A percentile compares a stretch with the other conserved stretches of the same genome.
Evolutionary conservation across 1,284 basidiomycete species (phyloP).

Genomic region (Puccinia brachypodii): DNA sequence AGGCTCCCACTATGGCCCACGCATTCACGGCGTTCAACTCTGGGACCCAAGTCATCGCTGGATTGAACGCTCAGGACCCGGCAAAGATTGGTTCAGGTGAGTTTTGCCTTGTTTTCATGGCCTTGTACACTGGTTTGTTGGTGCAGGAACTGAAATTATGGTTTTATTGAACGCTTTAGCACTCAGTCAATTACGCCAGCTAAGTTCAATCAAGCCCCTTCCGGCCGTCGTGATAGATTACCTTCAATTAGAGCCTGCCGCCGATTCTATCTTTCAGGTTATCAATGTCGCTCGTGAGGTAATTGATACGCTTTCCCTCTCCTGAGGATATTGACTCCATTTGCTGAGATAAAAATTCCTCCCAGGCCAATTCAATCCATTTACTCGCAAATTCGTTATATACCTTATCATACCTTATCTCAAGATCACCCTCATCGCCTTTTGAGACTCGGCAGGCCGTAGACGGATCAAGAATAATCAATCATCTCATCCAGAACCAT

Average conservation of each 20-base stretch:
- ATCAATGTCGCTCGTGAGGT: constrained; percentile 47
- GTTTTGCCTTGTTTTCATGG: background rate
- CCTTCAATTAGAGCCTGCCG: constrained; percentile 34
- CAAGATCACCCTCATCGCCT: background rate
- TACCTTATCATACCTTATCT: constrained; percentile 42
- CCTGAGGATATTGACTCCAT: background rate
- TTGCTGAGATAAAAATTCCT: background rate
- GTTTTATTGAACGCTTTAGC: constrained; percentile 18
- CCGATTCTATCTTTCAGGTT: constrained; percentile 34
- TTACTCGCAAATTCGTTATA: constrained; percentile 41
- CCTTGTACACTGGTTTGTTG: background rate
- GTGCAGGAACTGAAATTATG: background rate
- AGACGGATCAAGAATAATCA: constrained; percentile 39
- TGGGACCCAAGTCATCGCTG: constrained; percentile 21
- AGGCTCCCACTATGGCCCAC: background rate
- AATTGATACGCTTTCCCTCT: background rate
- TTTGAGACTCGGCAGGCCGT: constrained; percentile 12
- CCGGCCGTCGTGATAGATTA: constrained; percentile 34
- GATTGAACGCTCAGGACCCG: constrained; percentile 25
- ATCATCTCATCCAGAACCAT: constrained; percentile 38
- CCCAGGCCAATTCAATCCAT: constrained; percentile 47
- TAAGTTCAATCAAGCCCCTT: constrained; percentile 21
- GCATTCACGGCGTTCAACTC: background rate
- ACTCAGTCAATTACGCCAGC: constrained; percentile 34
- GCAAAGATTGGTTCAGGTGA: constrained; percentile 38